Base-by-base conservation (phyloP, 441 rosid species). In the Erodium trifolium region DNA sequence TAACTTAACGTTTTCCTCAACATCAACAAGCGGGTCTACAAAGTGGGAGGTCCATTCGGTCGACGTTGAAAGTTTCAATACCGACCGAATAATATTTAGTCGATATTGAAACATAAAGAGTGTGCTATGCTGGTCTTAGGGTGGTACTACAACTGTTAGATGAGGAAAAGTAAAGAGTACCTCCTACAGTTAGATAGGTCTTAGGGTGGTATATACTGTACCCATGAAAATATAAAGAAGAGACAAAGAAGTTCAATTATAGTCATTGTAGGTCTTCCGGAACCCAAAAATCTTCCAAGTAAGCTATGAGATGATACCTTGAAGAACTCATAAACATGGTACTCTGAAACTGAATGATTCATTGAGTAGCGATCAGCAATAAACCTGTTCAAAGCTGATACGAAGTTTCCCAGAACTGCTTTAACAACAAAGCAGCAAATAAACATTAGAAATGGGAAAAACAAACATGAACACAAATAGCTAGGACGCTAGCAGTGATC, bases 321-420 rank as follows among this genome's bases (percentile, higher is more conserved):
- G 86, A 86, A 94, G 81, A 91, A 94, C 79, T 94, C 99, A 34
- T 94, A 94, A 47, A 91, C 99, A 67, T 94, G 84, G 76, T 94
- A 94, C 76, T 94, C 99, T 1, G 97, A 86, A 39, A 94, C 92
- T 0, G 93, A 85, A 80, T 85, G 96, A 75, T 80, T 84, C 7
- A 64, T 76, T 29, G 90, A 82, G 77, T 90, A 94, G 45, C 89
- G 97, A 76, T 91, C 99, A 0, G 92, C 93, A 70, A 94, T 88
- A 75, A 94, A 94, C 79, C 81, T 85, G 77, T 94, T 94, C 77
- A 94, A 86, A 69, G 97, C 96, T 43, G 96, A 89, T 64, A 94
- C 86, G 70, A 93, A 94, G 84, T 85, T 91, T 68, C 99, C 99
- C 60, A 94, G 80, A 70, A 94, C 99, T 94, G 92, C 78, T 27